Conservation (phyloP, 164 flowering plant species). For the Magnolia changhungtana region DNA sequence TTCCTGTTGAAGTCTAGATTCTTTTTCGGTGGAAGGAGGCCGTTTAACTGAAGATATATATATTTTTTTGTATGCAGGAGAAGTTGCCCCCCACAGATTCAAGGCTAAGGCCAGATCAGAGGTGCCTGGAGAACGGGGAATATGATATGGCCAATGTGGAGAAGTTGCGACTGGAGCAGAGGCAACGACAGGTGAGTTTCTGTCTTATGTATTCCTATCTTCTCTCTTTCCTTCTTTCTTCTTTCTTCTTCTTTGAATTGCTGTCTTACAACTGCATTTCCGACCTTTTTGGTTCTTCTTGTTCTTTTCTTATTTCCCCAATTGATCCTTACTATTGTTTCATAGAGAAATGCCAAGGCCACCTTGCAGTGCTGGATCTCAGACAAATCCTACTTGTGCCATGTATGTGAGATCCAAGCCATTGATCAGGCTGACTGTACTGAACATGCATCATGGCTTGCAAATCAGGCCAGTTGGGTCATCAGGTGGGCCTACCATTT, state of each 20-base stretch:
- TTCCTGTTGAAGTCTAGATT: neutral
- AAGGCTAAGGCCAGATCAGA: slow-evolving; percentile 88
- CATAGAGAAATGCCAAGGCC: too few species aligned
- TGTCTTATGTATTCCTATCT: neutral
- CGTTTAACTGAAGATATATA: neutral
- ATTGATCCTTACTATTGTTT: too few species aligned
- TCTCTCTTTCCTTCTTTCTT: too few species aligned
- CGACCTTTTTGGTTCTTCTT: neutral
- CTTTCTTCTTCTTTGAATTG: too few species aligned
- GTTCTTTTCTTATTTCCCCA: neutral
- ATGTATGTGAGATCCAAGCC: too few species aligned
- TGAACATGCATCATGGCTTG: too few species aligned
- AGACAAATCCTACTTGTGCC: too few species aligned
- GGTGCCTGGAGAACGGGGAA: slow-evolving; percentile 85
- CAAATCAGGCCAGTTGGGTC: too few species aligned
- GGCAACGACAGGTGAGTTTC: slow-evolving; percentile 80
- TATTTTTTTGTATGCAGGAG: slow-evolving; percentile 40
- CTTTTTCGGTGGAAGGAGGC: neutral
- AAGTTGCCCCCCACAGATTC: slow-evolving; percentile 94
- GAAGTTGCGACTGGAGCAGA: slow-evolving; percentile 82
- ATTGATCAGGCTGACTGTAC: too few species aligned
- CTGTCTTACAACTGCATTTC: neutral
- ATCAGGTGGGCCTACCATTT: too few species aligned
- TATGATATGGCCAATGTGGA: slow-evolving; percentile 88
- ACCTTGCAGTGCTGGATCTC: too few species aligned